Conservation (phyloP, 257 asterid species). For the Primulina huaijiensis region DNA sequence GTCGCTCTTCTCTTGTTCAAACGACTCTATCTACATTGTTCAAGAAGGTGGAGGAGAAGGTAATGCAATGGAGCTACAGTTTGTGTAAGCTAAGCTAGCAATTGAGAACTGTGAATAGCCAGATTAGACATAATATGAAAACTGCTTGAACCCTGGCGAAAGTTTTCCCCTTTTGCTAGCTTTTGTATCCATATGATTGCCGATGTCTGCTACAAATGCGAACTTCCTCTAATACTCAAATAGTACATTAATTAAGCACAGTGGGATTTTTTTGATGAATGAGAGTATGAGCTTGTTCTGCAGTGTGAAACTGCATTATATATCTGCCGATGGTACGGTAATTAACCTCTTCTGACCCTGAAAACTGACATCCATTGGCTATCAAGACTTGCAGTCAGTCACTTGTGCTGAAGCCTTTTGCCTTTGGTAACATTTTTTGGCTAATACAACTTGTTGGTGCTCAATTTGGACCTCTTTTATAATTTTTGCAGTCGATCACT, state of each 20-base stretch:
- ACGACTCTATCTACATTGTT: slow-evolving; percentile 70
- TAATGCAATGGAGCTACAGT: slow-evolving; percentile 23
- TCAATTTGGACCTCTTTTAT: neutral
- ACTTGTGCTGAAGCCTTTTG: neutral
- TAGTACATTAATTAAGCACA: neutral
- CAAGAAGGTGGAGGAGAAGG: slow-evolving; percentile 80
- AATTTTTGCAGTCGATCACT: neutral
- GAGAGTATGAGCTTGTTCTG: neutral
- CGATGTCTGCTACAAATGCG: neutral
- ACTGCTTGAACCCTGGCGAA: slow-evolving; percentile 10
- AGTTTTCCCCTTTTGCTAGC: slow-evolving; percentile 13
- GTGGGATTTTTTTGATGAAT: neutral
- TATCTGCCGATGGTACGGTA: neutral
- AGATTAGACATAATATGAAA: slow-evolving; percentile 7
- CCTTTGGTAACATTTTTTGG: neutral
- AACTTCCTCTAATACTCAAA: neutral
- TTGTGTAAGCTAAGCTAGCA: slow-evolving; percentile 1
- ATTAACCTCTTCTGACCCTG: neutral
- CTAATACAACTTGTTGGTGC: neutral
- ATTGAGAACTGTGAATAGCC: slow-evolving; percentile 14
- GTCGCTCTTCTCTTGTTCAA: slow-evolving; percentile 59
- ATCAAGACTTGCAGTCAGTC: neutral
- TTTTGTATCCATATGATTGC: slow-evolving; percentile 12
- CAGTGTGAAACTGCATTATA: neutral
- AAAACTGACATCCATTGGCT: neutral